These are phyloP conservation scores for Malassezia yamatoensis DNA, from an alignment of 1,284 basidiomycete genomes.

Conservation along the genomic window DNA sequence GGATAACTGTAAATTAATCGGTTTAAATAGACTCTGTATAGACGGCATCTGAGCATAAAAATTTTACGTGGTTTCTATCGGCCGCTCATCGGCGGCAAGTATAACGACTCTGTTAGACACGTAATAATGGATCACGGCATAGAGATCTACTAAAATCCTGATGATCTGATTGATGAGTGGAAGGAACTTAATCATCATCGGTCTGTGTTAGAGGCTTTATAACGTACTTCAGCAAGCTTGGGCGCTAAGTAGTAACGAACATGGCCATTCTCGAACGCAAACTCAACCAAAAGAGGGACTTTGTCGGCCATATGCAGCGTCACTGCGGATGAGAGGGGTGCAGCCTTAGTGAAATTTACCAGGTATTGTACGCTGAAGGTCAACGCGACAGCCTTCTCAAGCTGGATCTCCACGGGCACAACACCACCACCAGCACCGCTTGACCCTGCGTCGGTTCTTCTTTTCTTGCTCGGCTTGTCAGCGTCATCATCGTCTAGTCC, in stretches of 20 bases:
- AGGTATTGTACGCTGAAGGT: conserved; percentile 97
- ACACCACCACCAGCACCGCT: conserved; percentile 43
- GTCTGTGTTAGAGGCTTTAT: conserved; percentile 42
- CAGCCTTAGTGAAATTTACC: conserved; percentile 89
- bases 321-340: conserved; percentile 64
- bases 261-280: conserved; percentile 68
- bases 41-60: too few relatives aligned
- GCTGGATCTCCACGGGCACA: conserved; percentile 40
- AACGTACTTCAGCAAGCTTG: conserved; percentile 44
- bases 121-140: too few relatives aligned
- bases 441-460: conserved; percentile 22
- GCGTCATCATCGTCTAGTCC: conserved; percentile 33
- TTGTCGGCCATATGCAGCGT: conserved; percentile 48
- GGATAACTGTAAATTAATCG: too few relatives aligned
- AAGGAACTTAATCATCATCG: conserved; percentile 21
- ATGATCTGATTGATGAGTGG: too few relatives aligned
- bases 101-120: too few relatives aligned
- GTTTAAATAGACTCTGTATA: too few relatives aligned
- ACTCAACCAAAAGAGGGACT: conserved; percentile 52
- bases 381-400: conserved; percentile 67
- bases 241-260: conserved; percentile 46
- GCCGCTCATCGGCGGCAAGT: too few relatives aligned
- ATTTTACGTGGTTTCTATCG: too few relatives aligned
- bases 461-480: conserved; percentile 35
- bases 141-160: too few relatives aligned